A percentile compares a stretch with the other conserved stretches of the same genome.
These are phyloP conservation scores for Conticribra weissflogii DNA, from an alignment of 108 stramenopile species.

Conservation along the genomic window DNA sequence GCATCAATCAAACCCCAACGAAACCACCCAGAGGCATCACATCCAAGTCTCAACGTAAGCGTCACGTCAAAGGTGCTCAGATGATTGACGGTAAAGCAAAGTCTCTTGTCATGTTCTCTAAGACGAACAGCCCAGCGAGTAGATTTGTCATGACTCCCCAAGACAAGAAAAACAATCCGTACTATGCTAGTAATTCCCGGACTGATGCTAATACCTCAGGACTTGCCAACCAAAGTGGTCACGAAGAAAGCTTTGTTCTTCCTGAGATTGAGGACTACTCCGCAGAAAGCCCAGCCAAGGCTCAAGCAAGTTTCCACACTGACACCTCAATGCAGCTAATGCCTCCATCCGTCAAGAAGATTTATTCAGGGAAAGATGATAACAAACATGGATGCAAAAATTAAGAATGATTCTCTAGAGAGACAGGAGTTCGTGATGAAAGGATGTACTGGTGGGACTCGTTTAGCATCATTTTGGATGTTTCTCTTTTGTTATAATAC, in stretches of 20 bases:
- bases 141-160: slow-evolving; percentile 51
- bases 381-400: too few species aligned
- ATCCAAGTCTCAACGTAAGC: slow-evolving; percentile 28
- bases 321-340: slow-evolving; percentile 17
- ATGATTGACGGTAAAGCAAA: slow-evolving; percentile 41
- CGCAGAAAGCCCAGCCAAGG: slow-evolving; percentile 25
- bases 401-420: too few species aligned
- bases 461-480: too few species aligned
- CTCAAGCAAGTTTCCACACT: slow-evolving; percentile 5
- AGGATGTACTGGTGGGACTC: too few species aligned
- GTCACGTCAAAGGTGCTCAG: slow-evolving; percentile 12
- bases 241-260: slow-evolving; percentile 51
- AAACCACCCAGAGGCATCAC: slow-evolving; percentile 34
- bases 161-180: slow-evolving; percentile 38
- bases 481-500: too few species aligned
- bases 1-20: slow-evolving; percentile 34
- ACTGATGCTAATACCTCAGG: slow-evolving; percentile 15
- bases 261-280: slow-evolving; percentile 48
- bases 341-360: slow-evolving; percentile 25
- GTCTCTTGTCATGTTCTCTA: slow-evolving; percentile 37
- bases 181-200: slow-evolving; percentile 14
- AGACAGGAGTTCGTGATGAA: too few species aligned
- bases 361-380: too few species aligned
- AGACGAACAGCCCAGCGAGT: slow-evolving; percentile 46
- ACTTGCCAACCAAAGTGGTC: slow-evolving; percentile 47